phyloP scores from a whole-genome alignment of 2,329 filamentous ascomycete species.

The Coniochaeta sp. region DNA sequence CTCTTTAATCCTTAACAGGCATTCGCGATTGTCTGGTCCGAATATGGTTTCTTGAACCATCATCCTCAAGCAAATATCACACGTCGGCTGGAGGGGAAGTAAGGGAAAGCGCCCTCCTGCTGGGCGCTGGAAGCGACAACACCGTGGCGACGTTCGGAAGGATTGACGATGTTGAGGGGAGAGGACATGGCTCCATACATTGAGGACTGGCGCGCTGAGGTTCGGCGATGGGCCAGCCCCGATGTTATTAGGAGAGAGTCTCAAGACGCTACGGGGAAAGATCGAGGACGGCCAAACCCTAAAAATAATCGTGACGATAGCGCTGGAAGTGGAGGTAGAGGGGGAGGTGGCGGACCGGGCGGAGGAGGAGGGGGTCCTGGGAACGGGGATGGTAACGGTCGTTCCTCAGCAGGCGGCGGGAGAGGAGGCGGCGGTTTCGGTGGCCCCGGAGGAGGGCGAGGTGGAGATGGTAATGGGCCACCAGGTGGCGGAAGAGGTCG shows the following conservation, averaged over 20 bases:
- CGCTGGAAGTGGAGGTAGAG: background rate
- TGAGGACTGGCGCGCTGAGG: constrained; percentile 5
- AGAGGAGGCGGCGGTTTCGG: background rate
- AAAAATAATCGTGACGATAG: constrained; percentile 3
- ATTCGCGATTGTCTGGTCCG: background rate
- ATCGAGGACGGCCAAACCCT: constrained; percentile 2
- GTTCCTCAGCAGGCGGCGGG: constrained; percentile 4
- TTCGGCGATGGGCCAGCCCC: constrained; percentile 8
- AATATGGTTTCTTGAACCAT: background rate
- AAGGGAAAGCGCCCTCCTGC: constrained; percentile 1
- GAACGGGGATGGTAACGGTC: background rate
- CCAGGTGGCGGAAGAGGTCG: background rate
- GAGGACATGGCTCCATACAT: constrained; percentile 19
- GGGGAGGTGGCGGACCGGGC: background rate
- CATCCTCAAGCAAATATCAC: background rate
- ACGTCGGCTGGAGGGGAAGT: too few species aligned
- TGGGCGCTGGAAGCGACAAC: constrained; percentile 10
- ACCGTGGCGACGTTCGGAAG: constrained; percentile 10
- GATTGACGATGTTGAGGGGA: constrained; percentile 15
- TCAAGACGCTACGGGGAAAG: constrained; percentile 6
- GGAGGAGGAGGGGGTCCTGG: constrained; percentile 3
- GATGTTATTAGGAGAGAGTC: background rate
- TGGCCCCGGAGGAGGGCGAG: background rate
- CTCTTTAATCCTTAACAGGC: background rate
- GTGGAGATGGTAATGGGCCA: background rate